Evolutionary conservation across 2,329 filamentous ascomycete genomes (phyloP), one percentile per base, ranked within the genome.

Genomic region (Zasmidium cellare): DNA sequence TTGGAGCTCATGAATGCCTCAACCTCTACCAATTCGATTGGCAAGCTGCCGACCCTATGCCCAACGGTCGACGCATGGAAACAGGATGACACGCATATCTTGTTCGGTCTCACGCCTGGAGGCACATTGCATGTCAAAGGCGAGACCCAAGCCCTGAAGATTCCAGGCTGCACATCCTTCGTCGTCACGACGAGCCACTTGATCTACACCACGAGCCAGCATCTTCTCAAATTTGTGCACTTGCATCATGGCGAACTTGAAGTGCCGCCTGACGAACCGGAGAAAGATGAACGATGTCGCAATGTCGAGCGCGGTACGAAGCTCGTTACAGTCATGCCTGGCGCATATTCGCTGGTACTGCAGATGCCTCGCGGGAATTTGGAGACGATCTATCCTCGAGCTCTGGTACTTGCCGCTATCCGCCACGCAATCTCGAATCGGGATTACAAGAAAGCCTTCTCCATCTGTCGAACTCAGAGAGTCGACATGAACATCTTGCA

Each of bases 401-500:
- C 93, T 14, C 87, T 99, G 76, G 93, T 99, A 0, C 80, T 99
- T 50, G 91, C 92, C 1, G 92, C 92, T 23, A 96, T 99, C 56
- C 85, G 94, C 49, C 84, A 85, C 51, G 85, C 89, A 52, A 90
- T 99, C 52, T 88, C 92, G 54, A 80, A 84, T 28, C 90, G 89
- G 72, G 86, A 94, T 67, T 99, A 97, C 70, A 85, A 83, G 50
- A 85, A 84, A 52, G 94, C 94, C 0, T 99, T 97, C 71, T 79
- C 89, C 20, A 88, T 91, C 61, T 97, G 94, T 72, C 87, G 94
- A 51, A 93, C 87, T 20, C 96, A 99, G 72, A 86, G 96, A 65
- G 94, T 99, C 0, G 94, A 99, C 70, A 92, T 97, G 89, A 99
- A 99, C 70, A 93, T 99, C 60, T 79, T 99, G 2, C 93, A 96